Evolutionary conservation across 139 green algal genomes (phyloP).

Genomic region (Chlamydomonas sphaeroides): DNA sequence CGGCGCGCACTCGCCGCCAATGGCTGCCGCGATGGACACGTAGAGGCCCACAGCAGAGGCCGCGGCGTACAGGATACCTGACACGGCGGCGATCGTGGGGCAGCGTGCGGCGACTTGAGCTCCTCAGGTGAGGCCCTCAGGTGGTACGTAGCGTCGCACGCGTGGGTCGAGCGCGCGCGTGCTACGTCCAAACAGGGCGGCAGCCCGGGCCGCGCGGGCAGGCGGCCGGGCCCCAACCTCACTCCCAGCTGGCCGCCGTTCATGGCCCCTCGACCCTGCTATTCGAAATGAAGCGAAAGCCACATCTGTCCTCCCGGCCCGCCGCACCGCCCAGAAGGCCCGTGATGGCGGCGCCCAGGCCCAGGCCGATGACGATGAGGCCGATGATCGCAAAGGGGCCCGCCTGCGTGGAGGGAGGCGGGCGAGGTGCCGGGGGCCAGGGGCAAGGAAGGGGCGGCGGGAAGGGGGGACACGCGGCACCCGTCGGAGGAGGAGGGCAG

Average conservation of each 20-base stretch:
- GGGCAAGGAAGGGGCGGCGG: not conserved
- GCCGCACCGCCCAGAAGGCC: too few relatives aligned
- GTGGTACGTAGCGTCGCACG: too few relatives aligned
- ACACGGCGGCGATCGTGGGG: not conserved
- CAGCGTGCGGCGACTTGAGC: too few relatives aligned
- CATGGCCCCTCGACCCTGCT: too few relatives aligned
- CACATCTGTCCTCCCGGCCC: too few relatives aligned
- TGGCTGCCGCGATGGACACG: not conserved
- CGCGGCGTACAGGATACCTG: not conserved
- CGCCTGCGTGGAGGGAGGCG: slow-evolving; percentile 19
- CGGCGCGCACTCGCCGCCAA: not conserved
- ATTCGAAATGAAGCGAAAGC: too few relatives aligned
- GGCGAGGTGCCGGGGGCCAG: not conserved
- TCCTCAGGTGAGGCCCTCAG: too few relatives aligned
- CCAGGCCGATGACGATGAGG: slow-evolving; percentile 4
- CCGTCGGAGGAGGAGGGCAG: not conserved
- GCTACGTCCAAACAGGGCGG: too few relatives aligned
- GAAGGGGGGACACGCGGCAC: not conserved
- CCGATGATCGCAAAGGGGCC: slow-evolving; percentile 30
- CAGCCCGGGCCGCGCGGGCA: too few relatives aligned
- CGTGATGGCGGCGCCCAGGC: slow-evolving; percentile 11
- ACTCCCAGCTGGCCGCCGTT: too few relatives aligned
- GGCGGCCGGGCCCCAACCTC: too few relatives aligned
- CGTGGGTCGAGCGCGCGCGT: too few relatives aligned
- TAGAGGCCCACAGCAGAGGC: slow-evolving; percentile 3